These are phyloP conservation scores for Fistulifera pelliculosa DNA, from an alignment of 108 stramenopile genomes.

Conservation along the genomic window DNA sequence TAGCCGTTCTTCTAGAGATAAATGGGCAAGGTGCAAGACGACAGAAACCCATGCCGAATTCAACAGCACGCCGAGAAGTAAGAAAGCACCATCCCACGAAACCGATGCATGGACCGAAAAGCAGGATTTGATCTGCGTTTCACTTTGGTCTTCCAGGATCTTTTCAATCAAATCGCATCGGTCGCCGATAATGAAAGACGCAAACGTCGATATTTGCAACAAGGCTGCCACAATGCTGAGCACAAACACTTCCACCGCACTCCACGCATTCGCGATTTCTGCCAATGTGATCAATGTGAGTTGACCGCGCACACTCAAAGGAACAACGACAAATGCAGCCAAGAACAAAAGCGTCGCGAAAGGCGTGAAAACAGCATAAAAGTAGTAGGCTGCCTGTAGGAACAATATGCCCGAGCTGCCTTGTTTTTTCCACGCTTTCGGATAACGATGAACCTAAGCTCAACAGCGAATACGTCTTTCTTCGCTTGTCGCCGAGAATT, in stretches of 20 bases:
- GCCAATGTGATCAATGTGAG: slow-evolving; percentile 53
- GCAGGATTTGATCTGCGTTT: slow-evolving; percentile 33
- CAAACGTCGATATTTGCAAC: slow-evolving; percentile 73
- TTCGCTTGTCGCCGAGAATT: slow-evolving; percentile 48
- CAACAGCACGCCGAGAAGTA: slow-evolving; percentile 54
- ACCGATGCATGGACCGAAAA: slow-evolving; percentile 70
- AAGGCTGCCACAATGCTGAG: slow-evolving; percentile 69
- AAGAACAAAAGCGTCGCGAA: slow-evolving; percentile 52
- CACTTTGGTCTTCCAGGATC: slow-evolving; percentile 27
- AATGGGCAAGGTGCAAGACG: slow-evolving; percentile 50
- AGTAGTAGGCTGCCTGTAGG: slow-evolving; percentile 69
- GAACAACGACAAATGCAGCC: slow-evolving; percentile 51
- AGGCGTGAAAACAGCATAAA: slow-evolving; percentile 81
- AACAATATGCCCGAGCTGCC: slow-evolving; percentile 42
- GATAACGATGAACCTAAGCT: slow-evolving; percentile 66
- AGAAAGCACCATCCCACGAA: slow-evolving; percentile 34
- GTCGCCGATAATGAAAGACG: slow-evolving; percentile 76
- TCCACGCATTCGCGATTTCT: slow-evolving; percentile 85
- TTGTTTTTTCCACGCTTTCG: slow-evolving; percentile 45
- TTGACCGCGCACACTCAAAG: slow-evolving; percentile 50
- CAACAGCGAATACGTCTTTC: slow-evolving; percentile 52
- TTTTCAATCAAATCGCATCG: slow-evolving; percentile 61
- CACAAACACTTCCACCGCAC: slow-evolving; percentile 84
- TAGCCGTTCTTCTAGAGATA: slow-evolving; percentile 52
- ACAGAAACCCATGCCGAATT: slow-evolving; percentile 48